A percentile compares a stretch with the other conserved stretches of the same genome.
phyloP scores from a whole-genome alignment of 2,329 filamentous ascomycete species.

The Atkinsonella hypoxylon region DNA sequence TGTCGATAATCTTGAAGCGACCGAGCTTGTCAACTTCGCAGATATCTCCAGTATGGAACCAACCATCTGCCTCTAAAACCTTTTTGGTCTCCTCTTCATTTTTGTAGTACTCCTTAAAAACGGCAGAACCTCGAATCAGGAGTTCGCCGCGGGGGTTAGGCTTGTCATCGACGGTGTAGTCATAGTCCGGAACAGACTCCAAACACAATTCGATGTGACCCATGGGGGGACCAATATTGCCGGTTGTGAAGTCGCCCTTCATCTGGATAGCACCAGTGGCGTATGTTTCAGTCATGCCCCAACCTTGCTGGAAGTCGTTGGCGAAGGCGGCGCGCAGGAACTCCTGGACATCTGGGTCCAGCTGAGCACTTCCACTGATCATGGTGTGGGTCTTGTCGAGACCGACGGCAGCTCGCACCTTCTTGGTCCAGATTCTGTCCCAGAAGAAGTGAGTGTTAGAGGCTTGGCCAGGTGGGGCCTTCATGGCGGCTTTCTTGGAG shows the following conservation, averaged over 20 bases:
- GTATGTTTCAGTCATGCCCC: constrained; percentile 89
- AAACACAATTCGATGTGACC: constrained; percentile 64
- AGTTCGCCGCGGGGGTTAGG: constrained; percentile 86
- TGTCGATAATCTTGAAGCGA: constrained; percentile 86
- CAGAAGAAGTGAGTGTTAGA: constrained; percentile 68
- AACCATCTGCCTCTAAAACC: constrained; percentile 73
- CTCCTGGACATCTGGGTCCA: constrained; percentile 77
- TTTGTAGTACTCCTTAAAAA: constrained; percentile 83
- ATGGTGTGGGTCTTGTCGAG: constrained; percentile 61
- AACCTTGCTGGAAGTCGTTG: constrained; percentile 74
- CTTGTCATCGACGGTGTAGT: constrained; percentile 79
- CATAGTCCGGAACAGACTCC: constrained; percentile 83
- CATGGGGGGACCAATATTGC: constrained; percentile 69
- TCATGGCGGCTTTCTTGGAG: constrained; percentile 70
- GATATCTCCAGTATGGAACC: constrained; percentile 96
- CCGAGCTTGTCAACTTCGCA: constrained; percentile 73
- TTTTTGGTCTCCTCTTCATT: constrained; percentile 80
- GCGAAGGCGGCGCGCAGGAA: constrained; percentile 79
- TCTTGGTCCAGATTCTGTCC: constrained; percentile 82
- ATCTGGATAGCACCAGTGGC: constrained; percentile 62
- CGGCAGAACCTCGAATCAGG: constrained; percentile 63
- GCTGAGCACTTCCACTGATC: constrained; percentile 80
- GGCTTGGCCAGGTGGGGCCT: constrained; percentile 58
- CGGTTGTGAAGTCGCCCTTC: constrained; percentile 57
- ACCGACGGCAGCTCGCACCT: constrained; percentile 73